Percentiles rank a stretch among this genome's conserved stretches.
Conservation (phyloP, 495 filamentous ascomycete species). For the Penicilliopsis zonata region DNA sequence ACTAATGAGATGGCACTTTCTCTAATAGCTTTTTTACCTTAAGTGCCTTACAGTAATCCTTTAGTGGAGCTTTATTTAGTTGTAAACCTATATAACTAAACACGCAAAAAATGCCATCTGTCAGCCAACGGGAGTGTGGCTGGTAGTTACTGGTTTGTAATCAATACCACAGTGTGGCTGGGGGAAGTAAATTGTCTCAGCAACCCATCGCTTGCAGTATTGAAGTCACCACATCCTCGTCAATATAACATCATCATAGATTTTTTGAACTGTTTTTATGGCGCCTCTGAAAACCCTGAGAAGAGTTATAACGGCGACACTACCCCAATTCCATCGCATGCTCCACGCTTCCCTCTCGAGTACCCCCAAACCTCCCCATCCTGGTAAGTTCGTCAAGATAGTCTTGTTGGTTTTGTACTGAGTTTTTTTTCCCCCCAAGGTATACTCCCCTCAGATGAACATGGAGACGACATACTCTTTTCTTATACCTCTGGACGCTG, state of each 20-base stretch:
- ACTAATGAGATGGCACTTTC: background rate
- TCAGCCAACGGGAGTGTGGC: background rate
- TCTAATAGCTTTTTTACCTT: slow-evolving; percentile 1
- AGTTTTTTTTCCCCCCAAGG: background rate
- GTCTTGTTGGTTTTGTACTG: background rate
- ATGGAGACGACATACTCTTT: background rate
- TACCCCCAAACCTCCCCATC: background rate
- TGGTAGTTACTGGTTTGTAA: slow-evolving; percentile 1
- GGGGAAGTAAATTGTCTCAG: slow-evolving; percentile 1
- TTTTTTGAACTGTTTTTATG: background rate
- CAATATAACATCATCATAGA: background rate
- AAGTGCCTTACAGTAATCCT: slow-evolving; percentile 1
- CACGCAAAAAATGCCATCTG: background rate
- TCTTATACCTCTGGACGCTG: slow-evolving; percentile 8
- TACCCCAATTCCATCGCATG: background rate
- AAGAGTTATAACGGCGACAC: background rate
- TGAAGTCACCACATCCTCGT: background rate
- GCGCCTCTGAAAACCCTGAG: background rate
- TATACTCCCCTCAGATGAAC: background rate
- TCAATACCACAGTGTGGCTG: background rate
- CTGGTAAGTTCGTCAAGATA: slow-evolving; percentile 1
- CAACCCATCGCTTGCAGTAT: background rate
- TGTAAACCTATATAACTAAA: background rate
- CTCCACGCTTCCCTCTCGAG: background rate
- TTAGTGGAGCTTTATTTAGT: background rate